These are phyloP conservation scores for Tagetes erecta DNA, from an alignment of 129 eudicot genomes.

Conservation along the genomic window DNA sequence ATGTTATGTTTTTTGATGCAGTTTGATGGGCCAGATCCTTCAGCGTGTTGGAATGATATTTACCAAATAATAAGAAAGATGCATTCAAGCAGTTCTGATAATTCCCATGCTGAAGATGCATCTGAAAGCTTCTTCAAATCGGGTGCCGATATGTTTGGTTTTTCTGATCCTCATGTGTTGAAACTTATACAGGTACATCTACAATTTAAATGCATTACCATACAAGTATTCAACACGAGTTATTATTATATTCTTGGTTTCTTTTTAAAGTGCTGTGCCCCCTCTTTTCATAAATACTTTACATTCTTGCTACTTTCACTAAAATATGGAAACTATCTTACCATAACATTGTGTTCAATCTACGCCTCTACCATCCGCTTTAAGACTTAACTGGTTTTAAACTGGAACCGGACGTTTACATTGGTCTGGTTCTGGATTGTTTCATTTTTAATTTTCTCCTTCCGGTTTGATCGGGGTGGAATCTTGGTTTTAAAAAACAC, in stretches of 20 bases:
- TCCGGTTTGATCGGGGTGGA: background rate
- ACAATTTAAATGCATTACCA: slow-evolving; percentile 6
- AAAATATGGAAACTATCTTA: background rate
- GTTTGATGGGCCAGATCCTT: slow-evolving; percentile 77
- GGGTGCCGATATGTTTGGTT: slow-evolving; percentile 88
- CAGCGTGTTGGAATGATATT: slow-evolving; percentile 71
- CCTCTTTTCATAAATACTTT: background rate
- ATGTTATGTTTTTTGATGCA: slow-evolving; percentile 32
- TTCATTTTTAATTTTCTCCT: background rate
- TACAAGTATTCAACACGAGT: background rate
- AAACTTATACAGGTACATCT: slow-evolving; percentile 65
- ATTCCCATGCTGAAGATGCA: slow-evolving; percentile 38
- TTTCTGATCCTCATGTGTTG: slow-evolving; percentile 72
- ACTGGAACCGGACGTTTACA: slow-evolving; percentile 5
- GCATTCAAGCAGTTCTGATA: slow-evolving; percentile 38
- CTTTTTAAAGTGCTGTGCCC: slow-evolving; percentile 3
- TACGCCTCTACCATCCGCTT: background rate
- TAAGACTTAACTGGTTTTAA: background rate
- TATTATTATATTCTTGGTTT: background rate
- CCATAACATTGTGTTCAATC: background rate
- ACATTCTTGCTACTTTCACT: slow-evolving; percentile 13
- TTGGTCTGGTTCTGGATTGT: slow-evolving; percentile 2
- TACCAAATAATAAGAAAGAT: slow-evolving; percentile 54
- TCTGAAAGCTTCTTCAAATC: slow-evolving; percentile 46
- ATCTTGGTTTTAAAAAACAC: too few relatives aligned